Conservation (phyloP, 345 rosid genomes). For the Barbarea vulgaris region DNA sequence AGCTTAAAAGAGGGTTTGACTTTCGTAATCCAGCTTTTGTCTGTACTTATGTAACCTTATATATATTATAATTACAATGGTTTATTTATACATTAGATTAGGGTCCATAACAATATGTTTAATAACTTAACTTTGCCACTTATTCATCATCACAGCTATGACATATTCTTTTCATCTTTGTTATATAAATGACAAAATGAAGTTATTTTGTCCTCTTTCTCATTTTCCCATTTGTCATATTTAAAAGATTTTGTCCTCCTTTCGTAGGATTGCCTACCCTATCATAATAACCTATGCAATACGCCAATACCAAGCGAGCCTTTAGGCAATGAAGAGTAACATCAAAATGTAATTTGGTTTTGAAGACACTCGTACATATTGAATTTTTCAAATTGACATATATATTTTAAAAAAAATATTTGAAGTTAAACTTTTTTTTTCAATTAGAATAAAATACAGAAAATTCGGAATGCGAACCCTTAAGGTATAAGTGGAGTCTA, state of each 20-base stretch:
- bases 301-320: no score
- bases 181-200: conserved; percentile 14
- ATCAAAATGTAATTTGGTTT: no score
- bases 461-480: not conserved
- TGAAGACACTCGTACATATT: no score
- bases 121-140: not conserved
- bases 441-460: no score
- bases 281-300: no score
- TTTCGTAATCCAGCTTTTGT: conserved; percentile 15
- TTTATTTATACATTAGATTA: not conserved
- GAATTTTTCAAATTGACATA: no score
- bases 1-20: not conserved
- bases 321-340: no score
- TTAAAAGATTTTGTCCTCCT: not conserved
- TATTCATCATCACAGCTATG: not conserved
- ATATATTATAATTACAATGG: not conserved
- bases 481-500: not conserved
- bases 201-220: not conserved
- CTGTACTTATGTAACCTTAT: not conserved
- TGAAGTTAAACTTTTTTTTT: no score
- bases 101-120: not conserved
- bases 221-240: not conserved
- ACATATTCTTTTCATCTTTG: not conserved
- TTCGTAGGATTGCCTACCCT: no score
- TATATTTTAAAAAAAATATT: no score